A percentile compares a stretch with the other conserved stretches of the same genome.
Evolutionary conservation across 495 filamentous ascomycete genomes (phyloP).

Genomic region (Diplogelasinospora grovesii): DNA sequence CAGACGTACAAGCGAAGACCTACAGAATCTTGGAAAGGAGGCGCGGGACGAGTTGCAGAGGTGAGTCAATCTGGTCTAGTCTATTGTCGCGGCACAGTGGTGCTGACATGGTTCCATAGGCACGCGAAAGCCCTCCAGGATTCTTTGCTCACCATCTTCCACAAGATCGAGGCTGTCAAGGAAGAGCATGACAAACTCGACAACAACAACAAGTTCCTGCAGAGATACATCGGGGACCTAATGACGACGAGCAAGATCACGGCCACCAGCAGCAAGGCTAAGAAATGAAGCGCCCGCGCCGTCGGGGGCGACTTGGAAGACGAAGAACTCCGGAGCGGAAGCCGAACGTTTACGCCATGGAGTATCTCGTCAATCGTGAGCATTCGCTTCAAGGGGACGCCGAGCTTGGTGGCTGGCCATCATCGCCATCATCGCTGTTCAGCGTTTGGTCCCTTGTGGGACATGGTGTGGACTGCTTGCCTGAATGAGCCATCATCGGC

Average conservation of each 20-base stretch:
- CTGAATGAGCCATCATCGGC: too few relatives aligned
- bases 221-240: constrained; percentile 80
- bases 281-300: too few relatives aligned
- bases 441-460: too few relatives aligned
- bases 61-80: constrained; percentile 45
- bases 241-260: constrained; percentile 80
- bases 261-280: constrained; percentile 44
- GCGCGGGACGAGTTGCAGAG: constrained; percentile 52
- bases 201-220: constrained; percentile 87
- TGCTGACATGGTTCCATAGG: constrained; percentile 41
- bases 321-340: too few relatives aligned
- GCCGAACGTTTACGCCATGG: too few relatives aligned
- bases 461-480: too few relatives aligned
- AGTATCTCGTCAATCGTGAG: too few relatives aligned
- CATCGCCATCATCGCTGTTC: too few relatives aligned
- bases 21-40: constrained; percentile 76
- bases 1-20: constrained; percentile 77
- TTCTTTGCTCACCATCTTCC: constrained; percentile 78
- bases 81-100: neutral
- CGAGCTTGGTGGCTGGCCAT: too few relatives aligned
- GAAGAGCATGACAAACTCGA: constrained; percentile 92
- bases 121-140: constrained; percentile 84
- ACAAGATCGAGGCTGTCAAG: constrained; percentile 89
- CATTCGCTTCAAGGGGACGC: too few relatives aligned
- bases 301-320: too few relatives aligned